phyloP scores from a whole-genome alignment of 2,329 filamentous ascomycete genomes.

The Lachnellula hyalina region DNA sequence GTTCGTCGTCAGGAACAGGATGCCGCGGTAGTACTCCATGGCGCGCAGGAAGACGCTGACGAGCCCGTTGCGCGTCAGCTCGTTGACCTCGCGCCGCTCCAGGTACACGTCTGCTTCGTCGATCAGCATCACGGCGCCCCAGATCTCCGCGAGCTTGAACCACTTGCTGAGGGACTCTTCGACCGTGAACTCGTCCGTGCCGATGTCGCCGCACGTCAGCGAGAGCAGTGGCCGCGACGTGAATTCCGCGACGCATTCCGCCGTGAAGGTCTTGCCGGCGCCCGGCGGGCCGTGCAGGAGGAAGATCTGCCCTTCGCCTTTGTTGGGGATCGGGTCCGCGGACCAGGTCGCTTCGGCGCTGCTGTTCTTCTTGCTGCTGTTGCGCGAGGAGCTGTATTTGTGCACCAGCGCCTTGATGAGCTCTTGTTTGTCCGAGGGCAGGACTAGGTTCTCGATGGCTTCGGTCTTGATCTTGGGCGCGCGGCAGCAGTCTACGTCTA shows the following conservation, averaged over 20 bases:
- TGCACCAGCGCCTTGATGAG: constrained; percentile 21
- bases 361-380: constrained; percentile 9
- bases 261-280: constrained; percentile 20
- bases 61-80: constrained; percentile 33
- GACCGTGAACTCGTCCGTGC: constrained; percentile 39
- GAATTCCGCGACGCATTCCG: constrained; percentile 25
- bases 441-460: constrained; percentile 19
- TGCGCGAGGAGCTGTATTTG: constrained; percentile 14
- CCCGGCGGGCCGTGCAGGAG: constrained; percentile 21
- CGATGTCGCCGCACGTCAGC: constrained; percentile 44
- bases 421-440: constrained; percentile 16
- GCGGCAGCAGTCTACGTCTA: constrained; percentile 18
- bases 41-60: constrained; percentile 36
- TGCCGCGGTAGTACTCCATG: constrained; percentile 38
- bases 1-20: constrained; percentile 40
- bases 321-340: constrained; percentile 18
- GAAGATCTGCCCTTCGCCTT: constrained; percentile 24
- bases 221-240: constrained; percentile 20
- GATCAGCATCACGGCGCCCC: constrained; percentile 47
- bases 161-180: constrained; percentile 43
- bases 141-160: constrained; percentile 44
- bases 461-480: constrained; percentile 16
- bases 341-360: constrained; percentile 11
- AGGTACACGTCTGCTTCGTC: constrained; percentile 50
- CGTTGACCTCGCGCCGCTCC: constrained; percentile 27